A percentile compares a stretch with the other conserved stretches of the same genome.
These are phyloP conservation scores for Epicoccum sorghinum DNA, from an alignment of 2,329 filamentous ascomycete genomes.

Conservation along the genomic window DNA sequence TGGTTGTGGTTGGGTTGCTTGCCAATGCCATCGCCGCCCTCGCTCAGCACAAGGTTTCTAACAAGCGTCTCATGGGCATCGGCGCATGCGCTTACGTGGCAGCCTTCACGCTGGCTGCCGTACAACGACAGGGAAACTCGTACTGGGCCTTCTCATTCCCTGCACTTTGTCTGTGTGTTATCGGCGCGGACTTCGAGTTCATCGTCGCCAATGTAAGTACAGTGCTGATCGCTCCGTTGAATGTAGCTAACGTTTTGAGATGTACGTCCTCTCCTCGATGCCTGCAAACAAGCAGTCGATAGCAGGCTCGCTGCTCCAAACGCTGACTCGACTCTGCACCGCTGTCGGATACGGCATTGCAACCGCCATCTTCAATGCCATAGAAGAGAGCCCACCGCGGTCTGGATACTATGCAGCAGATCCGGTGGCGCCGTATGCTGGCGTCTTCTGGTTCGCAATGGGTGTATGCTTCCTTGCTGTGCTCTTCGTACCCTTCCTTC, in stretches of 20 bases:
- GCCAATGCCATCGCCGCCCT: constrained; percentile 69
- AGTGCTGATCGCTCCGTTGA: neutral
- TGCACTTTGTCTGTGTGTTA: constrained; percentile 63
- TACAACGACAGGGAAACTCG: constrained; percentile 60
- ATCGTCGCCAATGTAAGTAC: constrained; percentile 68
- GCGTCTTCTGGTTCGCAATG: constrained; percentile 58
- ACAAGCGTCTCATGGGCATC: constrained; percentile 65
- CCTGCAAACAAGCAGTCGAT: constrained; percentile 68
- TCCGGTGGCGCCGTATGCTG: constrained; percentile 57
- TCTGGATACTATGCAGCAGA: constrained; percentile 53
- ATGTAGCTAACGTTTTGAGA: constrained; percentile 47
- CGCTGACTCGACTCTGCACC: constrained; percentile 64
- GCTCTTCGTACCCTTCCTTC: constrained; percentile 59
- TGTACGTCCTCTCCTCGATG: constrained; percentile 72
- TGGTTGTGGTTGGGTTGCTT: constrained; percentile 66
- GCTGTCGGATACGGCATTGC: constrained; percentile 67
- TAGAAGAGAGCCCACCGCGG: constrained; percentile 35
- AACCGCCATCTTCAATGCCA: constrained; percentile 64
- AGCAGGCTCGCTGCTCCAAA: constrained; percentile 72
- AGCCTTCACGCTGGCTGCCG: constrained; percentile 61
- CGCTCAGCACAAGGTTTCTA: constrained; percentile 68
- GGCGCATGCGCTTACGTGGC: constrained; percentile 54
- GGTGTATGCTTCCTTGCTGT: constrained; percentile 54
- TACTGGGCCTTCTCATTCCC: constrained; percentile 74
- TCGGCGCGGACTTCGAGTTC: constrained; percentile 73